Conservation (phyloP, 805 yeast species). For the Myxozyma geophila region DNA sequence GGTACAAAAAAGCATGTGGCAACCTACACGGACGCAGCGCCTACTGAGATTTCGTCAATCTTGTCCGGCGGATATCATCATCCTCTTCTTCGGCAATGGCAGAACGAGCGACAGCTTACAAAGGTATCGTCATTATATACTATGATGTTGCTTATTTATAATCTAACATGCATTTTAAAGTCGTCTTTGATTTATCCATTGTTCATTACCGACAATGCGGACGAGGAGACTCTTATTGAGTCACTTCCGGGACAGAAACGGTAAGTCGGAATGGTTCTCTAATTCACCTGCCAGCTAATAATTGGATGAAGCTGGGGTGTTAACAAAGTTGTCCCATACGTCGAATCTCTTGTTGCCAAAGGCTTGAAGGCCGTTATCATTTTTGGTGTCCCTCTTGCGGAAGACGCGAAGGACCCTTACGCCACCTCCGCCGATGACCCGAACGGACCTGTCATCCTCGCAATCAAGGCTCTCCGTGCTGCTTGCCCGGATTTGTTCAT, state of each 20-base stretch:
- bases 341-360: constrained; percentile 68
- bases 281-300: not conserved
- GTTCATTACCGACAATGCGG: constrained; percentile 78
- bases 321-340: constrained; percentile 74
- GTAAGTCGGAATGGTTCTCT: constrained; percentile 11
- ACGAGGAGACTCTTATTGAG: constrained; percentile 74
- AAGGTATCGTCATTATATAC: constrained; percentile 61
- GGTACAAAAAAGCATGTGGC: constrained; percentile 65
- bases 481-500: constrained; percentile 83
- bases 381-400: constrained; percentile 86
- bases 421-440: constrained; percentile 97
- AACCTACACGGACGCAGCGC: constrained; percentile 62
- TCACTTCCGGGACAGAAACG: constrained; percentile 82
- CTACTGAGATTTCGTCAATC: constrained; percentile 70
- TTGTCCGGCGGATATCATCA: constrained; percentile 95
- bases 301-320: constrained; percentile 69
- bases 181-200: constrained; percentile 78
- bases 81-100: constrained; percentile 90
- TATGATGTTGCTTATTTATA: not conserved
- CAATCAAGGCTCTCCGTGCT: constrained; percentile 65
- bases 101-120: constrained; percentile 76
- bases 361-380: constrained; percentile 86
- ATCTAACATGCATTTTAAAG: constrained; percentile 9
- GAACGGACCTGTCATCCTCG: constrained; percentile 87
- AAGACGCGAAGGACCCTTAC: constrained; percentile 72